phyloP scores from a whole-genome alignment of 768 basidiomycete species.

The Flagelloscypha sp. region DNA sequence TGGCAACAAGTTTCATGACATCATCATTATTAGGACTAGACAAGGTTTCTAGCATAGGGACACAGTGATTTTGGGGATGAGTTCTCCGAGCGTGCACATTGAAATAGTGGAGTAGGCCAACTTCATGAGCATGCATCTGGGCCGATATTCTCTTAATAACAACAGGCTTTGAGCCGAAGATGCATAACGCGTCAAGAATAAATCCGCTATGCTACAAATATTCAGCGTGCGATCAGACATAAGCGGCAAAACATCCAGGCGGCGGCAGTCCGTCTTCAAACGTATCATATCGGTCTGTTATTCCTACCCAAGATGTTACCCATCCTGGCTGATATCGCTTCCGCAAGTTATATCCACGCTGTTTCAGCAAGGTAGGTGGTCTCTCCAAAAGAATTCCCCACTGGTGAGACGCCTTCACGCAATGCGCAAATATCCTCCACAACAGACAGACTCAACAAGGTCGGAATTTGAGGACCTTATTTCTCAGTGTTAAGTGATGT shows the following conservation, averaged over 20 bases:
- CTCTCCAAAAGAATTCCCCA: conserved; percentile 14
- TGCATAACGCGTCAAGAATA: conserved; percentile 21
- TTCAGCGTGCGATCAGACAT: not conserved
- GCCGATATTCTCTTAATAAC: conserved; percentile 19
- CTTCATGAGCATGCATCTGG: conserved; percentile 17
- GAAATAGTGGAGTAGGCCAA: conserved; percentile 19
- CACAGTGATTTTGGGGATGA: conserved; percentile 26
- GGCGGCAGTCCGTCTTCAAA: conserved; percentile 7
- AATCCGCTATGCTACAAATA: conserved; percentile 3
- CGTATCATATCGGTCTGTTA: not conserved
- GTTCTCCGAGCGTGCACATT: conserved; percentile 5
- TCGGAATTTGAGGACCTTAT: too few species aligned
- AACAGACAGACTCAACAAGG: too few species aligned
- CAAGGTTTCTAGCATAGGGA: conserved; percentile 19
- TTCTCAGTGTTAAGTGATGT: too few species aligned
- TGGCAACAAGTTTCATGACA: conserved; percentile 16
- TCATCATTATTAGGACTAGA: conserved; percentile 15
- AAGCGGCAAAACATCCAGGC: conserved; percentile 1
- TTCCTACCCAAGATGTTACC: conserved; percentile 26
- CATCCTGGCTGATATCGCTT: conserved; percentile 24
- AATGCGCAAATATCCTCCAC: too few species aligned
- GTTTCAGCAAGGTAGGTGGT: conserved; percentile 22
- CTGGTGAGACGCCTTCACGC: not conserved
- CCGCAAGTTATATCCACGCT: conserved; percentile 24
- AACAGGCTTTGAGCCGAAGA: conserved; percentile 20